Evolutionary conservation across 345 rosid species (phyloP), one percentile per base, ranked within the genome.

Genomic region (Diplotaxis tenuifolia): DNA sequence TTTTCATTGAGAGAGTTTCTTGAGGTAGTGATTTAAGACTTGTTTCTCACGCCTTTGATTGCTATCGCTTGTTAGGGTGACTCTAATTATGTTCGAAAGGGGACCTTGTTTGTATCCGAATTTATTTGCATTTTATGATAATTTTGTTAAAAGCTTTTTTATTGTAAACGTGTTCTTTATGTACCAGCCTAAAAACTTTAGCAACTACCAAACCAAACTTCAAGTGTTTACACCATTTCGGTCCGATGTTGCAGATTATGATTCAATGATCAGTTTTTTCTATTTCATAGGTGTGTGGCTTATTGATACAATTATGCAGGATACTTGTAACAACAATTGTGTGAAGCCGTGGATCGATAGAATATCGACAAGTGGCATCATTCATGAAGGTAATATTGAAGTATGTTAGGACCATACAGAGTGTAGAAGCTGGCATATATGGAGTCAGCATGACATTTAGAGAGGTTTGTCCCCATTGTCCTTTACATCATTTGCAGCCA

Each of bases 401-500:
- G 80, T 64, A 70, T 56, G 72, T 71, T 57, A 75, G 79, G 79
- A 75, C 79, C 79, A 75, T 75, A 62, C 69, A 75, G 78, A 75
- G 78, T 61, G 78, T 75, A 56, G 75, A 60, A 76, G 80, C 80
- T 76, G 80, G 75, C 80, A 76, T n/a, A 76, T 76, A 76, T 76
- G 75, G 80, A 36, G 72, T 76, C 80, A 65, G 62, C 72, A 76
- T 47, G 40, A 57, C 75, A 75, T 63, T 75, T 54, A 75, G n/a
- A 69, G 65, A 69, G 53, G 12, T 45, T 75, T 69, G 79, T 75
- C 79, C 78, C 79, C 74, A n/a, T n/a, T n/a, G n/a, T n/a, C n/a
- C n/a, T n/a, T n/a, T n/a, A n/a, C n/a, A n/a, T n/a, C n/a, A n/a
- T n/a, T n/a, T n/a, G n/a, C n/a, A 75, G 65, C 79, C 79, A 53